Evolutionary conservation across 768 basidiomycete species (phyloP), one percentile per base, ranked within the genome.

Genomic region (Trametes sanguinea): DNA sequence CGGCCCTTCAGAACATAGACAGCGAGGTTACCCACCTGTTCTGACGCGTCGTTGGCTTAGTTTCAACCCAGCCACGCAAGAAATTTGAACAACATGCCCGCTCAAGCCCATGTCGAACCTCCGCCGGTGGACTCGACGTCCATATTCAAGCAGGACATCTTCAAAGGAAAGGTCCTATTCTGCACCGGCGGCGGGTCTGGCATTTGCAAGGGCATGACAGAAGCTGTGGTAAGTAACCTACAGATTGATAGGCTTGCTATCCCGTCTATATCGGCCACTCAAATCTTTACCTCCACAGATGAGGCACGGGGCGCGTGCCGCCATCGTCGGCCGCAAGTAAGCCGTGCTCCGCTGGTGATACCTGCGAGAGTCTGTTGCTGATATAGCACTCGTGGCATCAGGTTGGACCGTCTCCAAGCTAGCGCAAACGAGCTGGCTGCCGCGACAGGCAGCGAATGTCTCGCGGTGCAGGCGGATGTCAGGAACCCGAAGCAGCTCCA

Each of bases 111-210:
- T 54, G 73, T 81, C 30, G 75, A 64, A 51, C 63, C 78, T 29
- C 82, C 87, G 0, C 70, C 81, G 17, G 76, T 77, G 32, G 76
- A 78, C 61, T 90, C 89, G 0, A 81, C 79, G 0, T 68, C 82
- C 44, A 77, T 90, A 57, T 98, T 96, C 82, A 87, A 85, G 67
- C 70, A 77, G 1, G 88, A 91, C 65, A 81, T 98, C 33, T 96
- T 96, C 85, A 85, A 87, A 64, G 94, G 90, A 62, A 97, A 95
- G 72, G 92, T 95, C 22, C 77, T 92, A 4, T 91, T 93, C 76
- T 94, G 90, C 76, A 96, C 94, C 0, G 95, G 94, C 40, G 95
- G 94, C 14, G 90, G 90, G 2, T 92, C 92, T 61, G 96, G 95
- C 14, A 98, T 99, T 76, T 94, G 95, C 77, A 88, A 88, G 67